Base-by-base conservation (phyloP, 1,284 basidiomycete species). In the Ganoderma multipileum region DNA sequence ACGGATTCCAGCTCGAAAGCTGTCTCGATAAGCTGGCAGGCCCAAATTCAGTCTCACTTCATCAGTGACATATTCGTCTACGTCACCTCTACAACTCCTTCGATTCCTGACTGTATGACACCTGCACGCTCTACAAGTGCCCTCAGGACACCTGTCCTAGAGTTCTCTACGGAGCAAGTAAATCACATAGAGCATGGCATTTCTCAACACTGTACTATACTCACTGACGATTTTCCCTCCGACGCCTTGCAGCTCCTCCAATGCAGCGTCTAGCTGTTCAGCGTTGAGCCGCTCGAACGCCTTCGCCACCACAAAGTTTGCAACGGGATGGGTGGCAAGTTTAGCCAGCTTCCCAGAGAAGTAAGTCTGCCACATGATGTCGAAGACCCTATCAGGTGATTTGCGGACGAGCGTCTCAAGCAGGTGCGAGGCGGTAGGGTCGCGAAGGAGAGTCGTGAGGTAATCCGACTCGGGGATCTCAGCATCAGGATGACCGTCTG, bases 241-340 rank as follows among this genome's bases (percentile, higher is more conserved):
- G 77, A 87, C 81, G 44, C 85, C 85, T 30, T 80, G 81, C 77
- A 95, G 85, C 69, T 91, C 88, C 62, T 81, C 80, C 52, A 91
- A 81, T 1, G 91, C 83, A n/a, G 84, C 84, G 4, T 79, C 76
- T n/a, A 97, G 77, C 69, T 91, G 87, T 6, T 82, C 80, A 8
- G 79, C 80, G 38, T 85, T 83, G 23, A 91, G 78, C 50, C 93
- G 84, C 62, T 87, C 86, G 18, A 97, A 72, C 0, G 91, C 93
- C 76, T 90, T 92, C 0, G 95, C 92, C 7, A 96, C 85, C 20
- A 97, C 95, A 75, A 95, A 98, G 78, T 98, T 98, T 28, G 94
- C 95, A 3, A 96, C 93, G 1, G 96, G 95, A 79, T 98, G 96
- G 14, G 85, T 82, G 5, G 92, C 89, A 33, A 97, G 83, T 70